phyloP scores from a whole-genome alignment of 2,329 filamentous ascomycete species.

The Chrysoporthe austroafricana region DNA sequence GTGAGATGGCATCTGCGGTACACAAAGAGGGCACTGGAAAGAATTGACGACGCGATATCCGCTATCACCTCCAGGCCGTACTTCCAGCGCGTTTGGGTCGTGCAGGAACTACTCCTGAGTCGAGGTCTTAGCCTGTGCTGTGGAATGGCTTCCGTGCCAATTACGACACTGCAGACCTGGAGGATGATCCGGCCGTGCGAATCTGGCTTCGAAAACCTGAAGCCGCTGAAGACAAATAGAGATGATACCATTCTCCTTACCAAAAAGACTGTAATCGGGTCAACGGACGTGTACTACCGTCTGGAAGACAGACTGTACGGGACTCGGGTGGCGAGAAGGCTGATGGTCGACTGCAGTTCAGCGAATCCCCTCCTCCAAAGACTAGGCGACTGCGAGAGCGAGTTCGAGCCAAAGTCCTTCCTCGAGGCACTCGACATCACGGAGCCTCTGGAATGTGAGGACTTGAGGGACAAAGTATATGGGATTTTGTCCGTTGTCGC shows the following conservation, averaged over 20 bases:
- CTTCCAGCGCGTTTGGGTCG: slow-evolving; percentile 20
- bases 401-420: background rate
- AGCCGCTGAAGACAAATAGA: no score
- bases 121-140: background rate
- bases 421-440: background rate
- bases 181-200: no score
- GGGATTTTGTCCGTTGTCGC: background rate
- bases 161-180: background rate
- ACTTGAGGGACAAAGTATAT: slow-evolving; percentile 16
- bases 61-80: background rate
- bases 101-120: slow-evolving; percentile 15
- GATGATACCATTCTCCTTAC: no score
- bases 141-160: background rate
- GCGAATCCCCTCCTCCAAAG: background rate
- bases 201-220: no score
- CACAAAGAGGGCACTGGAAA: no score
- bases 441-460: background rate
- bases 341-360: no score
- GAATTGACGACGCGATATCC: no score
- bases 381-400: background rate
- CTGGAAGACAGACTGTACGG: no score
- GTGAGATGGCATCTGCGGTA: no score
- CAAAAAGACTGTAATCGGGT: no score
- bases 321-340: no score
- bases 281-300: no score